Evolutionary conservation across 176 grass and related monocot genomes (phyloP).

Genomic region (Oryza coarctata): DNA sequence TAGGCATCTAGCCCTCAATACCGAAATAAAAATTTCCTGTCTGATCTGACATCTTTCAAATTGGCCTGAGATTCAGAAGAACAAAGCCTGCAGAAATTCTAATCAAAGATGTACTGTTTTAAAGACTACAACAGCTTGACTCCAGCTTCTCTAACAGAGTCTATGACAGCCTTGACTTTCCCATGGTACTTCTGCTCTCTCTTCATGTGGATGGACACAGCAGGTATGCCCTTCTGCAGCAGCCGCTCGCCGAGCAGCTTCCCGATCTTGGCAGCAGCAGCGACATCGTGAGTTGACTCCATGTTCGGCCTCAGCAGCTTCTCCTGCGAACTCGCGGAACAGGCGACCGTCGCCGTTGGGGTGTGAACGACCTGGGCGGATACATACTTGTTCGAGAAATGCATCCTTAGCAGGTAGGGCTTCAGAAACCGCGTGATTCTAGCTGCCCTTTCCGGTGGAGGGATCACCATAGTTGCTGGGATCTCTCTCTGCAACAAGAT

Average conservation of each 20-base stretch:
- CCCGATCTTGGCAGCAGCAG: slow-evolving; percentile 68
- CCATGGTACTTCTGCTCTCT: slow-evolving; percentile 86
- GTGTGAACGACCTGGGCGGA: slow-evolving; percentile 66
- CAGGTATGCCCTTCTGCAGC: slow-evolving; percentile 75
- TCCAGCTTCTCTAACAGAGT: slow-evolving; percentile 71
- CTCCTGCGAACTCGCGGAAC: slow-evolving; percentile 77
- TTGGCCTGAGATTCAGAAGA: neutral
- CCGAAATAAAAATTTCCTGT: neutral
- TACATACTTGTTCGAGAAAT: slow-evolving; percentile 79
- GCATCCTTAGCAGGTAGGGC: slow-evolving; percentile 76
- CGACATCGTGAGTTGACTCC: slow-evolving; percentile 67
- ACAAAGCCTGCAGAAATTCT: neutral
- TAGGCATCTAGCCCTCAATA: neutral
- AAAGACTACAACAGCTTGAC: slow-evolving; percentile 57
- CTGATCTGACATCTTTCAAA: neutral
- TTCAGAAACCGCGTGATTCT: slow-evolving; percentile 58
- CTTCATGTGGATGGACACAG: slow-evolving; percentile 67
- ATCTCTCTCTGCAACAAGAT: slow-evolving; percentile 2
- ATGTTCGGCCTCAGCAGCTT: slow-evolving; percentile 61
- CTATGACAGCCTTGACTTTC: slow-evolving; percentile 74
- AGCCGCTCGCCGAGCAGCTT: slow-evolving; percentile 78
- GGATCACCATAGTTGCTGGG: slow-evolving; percentile 55
- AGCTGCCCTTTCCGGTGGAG: slow-evolving; percentile 59
- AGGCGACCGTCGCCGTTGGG: slow-evolving; percentile 57
- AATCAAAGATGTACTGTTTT: neutral